Evolutionary conservation across 805 yeast species (phyloP).

Genomic region (Debaryomyces hansenii): DNA sequence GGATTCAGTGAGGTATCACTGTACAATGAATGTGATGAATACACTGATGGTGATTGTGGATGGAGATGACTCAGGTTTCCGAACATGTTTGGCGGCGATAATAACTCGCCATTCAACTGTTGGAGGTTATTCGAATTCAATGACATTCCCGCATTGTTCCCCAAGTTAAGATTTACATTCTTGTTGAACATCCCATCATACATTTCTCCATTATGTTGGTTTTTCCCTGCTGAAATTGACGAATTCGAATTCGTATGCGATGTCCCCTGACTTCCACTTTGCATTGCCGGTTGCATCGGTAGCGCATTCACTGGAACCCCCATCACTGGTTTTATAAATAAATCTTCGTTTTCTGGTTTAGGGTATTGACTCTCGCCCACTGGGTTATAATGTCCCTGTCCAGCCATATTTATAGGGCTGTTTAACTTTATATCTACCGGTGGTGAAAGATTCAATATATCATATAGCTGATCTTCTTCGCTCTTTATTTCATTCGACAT

Average conservation of each 20-base stretch:
- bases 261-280: background rate
- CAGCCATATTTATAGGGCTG: background rate
- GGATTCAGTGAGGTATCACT: constrained; percentile 40
- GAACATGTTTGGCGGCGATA: constrained; percentile 15
- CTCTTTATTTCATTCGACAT: constrained; percentile 1
- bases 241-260: background rate
- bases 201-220: background rate
- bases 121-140: constrained; percentile 11
- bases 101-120: constrained; percentile 13
- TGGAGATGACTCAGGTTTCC: constrained; percentile 12
- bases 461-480: constrained; percentile 30
- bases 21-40: constrained; percentile 24
- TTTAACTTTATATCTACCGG: background rate
- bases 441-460: constrained; percentile 31
- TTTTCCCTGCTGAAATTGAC: background rate
- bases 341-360: background rate
- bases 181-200: constrained; percentile 3
- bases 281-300: background rate
- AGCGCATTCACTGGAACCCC: background rate
- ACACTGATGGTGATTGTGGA: constrained; percentile 21
- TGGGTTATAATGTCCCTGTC: background rate
- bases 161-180: constrained; percentile 10
- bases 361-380: background rate
- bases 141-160: constrained; percentile 5
- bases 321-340: background rate